phyloP scores from a whole-genome alignment of 371 early-diverging fungal genomes.

The Lichtheimia ornata region DNA sequence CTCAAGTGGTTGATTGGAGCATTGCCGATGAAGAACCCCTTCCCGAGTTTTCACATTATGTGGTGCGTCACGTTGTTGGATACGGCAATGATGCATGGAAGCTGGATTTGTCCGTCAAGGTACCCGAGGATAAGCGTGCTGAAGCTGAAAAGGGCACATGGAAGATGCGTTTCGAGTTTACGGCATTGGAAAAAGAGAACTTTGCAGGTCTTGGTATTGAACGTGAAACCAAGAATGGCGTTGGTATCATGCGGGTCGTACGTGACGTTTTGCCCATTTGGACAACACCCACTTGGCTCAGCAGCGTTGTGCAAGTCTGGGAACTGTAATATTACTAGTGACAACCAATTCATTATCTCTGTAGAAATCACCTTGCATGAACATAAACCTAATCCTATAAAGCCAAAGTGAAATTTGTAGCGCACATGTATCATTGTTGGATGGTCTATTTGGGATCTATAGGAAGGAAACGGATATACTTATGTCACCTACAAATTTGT shows the following conservation, averaged over 20 bases:
- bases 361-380: neutral
- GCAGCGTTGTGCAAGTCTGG: conserved; percentile 54
- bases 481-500: too few relatives aligned
- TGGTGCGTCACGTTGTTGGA: conserved; percentile 68
- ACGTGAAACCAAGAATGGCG: conserved; percentile 40
- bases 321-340: conserved; percentile 27
- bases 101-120: conserved; percentile 42
- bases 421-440: too few relatives aligned
- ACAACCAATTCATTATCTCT: neutral
- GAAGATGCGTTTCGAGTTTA: conserved; percentile 52
- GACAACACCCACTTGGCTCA: conserved; percentile 65
- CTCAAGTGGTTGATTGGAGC: conserved; percentile 64
- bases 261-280: conserved; percentile 57
- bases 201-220: conserved; percentile 57
- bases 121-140: conserved; percentile 46
- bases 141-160: conserved; percentile 39
- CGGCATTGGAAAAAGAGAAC: conserved; percentile 58
- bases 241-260: conserved; percentile 56
- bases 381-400: too few relatives aligned
- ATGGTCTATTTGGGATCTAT: too few relatives aligned
- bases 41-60: conserved; percentile 43
- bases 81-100: conserved; percentile 63
- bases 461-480: too few relatives aligned
- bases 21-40: conserved; percentile 53
- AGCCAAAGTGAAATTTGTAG: too few relatives aligned